These are phyloP conservation scores for Blastocystis sp. DNA, from an alignment of 352 stramenopile species.

Conservation along the genomic window DNA sequence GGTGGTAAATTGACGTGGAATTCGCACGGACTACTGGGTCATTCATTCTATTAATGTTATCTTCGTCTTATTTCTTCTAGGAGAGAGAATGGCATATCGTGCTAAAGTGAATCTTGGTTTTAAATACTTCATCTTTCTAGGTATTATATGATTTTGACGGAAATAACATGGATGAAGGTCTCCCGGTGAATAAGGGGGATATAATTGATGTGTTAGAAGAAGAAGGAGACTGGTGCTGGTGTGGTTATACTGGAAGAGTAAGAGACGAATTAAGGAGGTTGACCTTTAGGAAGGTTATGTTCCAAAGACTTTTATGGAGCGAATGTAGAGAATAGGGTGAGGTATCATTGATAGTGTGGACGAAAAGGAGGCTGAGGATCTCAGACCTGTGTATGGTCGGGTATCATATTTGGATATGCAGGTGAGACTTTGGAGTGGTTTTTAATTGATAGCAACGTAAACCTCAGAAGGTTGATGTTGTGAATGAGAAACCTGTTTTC, in stretches of 20 bases:
- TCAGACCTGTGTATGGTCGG: not conserved
- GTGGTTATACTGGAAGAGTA: constrained; percentile 18
- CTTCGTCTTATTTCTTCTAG: not conserved
- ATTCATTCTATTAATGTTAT: not conserved
- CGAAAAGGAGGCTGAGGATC: not conserved
- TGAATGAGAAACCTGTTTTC: constrained; percentile 39
- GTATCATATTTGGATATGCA: constrained; percentile 54
- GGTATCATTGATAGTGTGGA: not conserved
- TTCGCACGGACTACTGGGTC: not conserved
- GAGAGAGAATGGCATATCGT: not conserved
- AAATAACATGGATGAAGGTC: constrained; percentile 53
- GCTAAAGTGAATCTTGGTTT: not conserved
- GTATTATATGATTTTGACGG: constrained; percentile 58
- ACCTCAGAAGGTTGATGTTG: constrained; percentile 30
- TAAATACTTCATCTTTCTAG: not conserved
- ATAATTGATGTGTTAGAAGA: constrained; percentile 9
- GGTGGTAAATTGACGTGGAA: not conserved
- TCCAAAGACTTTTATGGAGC: not conserved
- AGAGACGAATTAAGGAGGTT: not conserved
- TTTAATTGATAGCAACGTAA: constrained; percentile 30
- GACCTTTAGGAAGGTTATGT: constrained; percentile 34
- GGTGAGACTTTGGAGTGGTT: not conserved
- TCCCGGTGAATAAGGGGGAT: constrained; percentile 33
- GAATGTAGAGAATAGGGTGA: not conserved
- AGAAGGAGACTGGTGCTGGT: constrained; percentile 50